Evolutionary conservation across 1,284 basidiomycete species (phyloP), one percentile per base, ranked within the genome.

Genomic region (Ceratobasidium sp.): DNA sequence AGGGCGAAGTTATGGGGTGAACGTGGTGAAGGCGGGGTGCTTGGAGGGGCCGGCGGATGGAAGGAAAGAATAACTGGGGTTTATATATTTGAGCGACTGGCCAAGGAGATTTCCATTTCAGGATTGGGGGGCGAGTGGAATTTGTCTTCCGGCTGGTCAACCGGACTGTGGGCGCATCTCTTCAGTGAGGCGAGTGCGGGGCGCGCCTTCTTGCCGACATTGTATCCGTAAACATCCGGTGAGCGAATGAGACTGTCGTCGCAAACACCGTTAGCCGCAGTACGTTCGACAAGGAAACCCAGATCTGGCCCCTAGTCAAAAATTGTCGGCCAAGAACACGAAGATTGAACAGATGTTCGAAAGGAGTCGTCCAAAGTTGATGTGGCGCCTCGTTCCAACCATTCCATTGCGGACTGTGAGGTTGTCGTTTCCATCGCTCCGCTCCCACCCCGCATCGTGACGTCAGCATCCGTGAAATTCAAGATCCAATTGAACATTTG

Each of bases 221-320:
- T 27, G n/a, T 36, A 19, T n/a, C 59, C 59, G 59, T 62, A 62
- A 62, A 62, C 1, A 45, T 36, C 59, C 59, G 59, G 59, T 33
- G 9, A n/a, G 59, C 59, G 41, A 62, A 33, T 62, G 24, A 19
- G 14, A 62, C n/a, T 33, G 59, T 15, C 15, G 1, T 19, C 15
- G 41, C 15, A 62, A 62, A 62, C 44, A 36, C 47, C 47, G 14
- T 31, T 31, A 24, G 27, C 56, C 9, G n/a, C 51, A 19, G 51
- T n/a, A n/a, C 27, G 51, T 24, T 24, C 15, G 59, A 44, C 3
- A 45, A 24, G n/a, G 41, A 62, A 44, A 24, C 59, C 59, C 22
- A 45, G 36, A 44, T 45, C 17, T 22, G 59, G 47, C 59, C 41
- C 19, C n/a, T n/a, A n/a, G n/a, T n/a, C n/a, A n/a, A n/a, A n/a